Evolutionary conservation across 2,329 filamentous ascomycete genomes (phyloP).

Genomic region (Annulohypoxylon truncatum): DNA sequence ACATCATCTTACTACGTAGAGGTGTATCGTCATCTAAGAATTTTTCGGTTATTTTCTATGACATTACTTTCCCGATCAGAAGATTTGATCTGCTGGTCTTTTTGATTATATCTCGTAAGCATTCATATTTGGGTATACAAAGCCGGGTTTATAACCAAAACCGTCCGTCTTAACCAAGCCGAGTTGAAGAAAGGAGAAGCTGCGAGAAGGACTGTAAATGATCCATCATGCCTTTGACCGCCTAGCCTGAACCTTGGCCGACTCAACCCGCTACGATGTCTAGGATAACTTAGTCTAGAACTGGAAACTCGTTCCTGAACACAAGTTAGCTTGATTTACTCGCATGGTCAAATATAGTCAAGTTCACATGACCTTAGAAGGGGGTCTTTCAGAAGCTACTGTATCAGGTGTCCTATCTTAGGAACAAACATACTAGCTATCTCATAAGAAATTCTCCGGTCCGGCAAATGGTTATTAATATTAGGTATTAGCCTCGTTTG

Average conservation of each 20-base stretch:
- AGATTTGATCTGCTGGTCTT: constrained; percentile 4
- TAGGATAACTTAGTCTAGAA: not conserved
- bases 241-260: constrained; percentile 12
- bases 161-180: not conserved
- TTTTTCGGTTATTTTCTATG: not conserved
- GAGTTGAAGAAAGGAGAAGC: not conserved
- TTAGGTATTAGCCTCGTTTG: constrained; percentile 37
- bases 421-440: constrained; percentile 11
- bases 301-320: constrained; percentile 1
- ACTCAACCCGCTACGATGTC: constrained; percentile 9
- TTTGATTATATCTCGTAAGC: constrained; percentile 5
- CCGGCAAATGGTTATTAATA: constrained; percentile 24
- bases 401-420: constrained; percentile 2
- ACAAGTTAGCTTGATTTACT: not conserved
- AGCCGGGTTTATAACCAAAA: not conserved
- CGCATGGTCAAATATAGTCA: not conserved
- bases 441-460: not conserved
- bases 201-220: not conserved
- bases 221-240: constrained; percentile 24
- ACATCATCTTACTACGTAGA: constrained; percentile 15
- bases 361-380: constrained; percentile 22
- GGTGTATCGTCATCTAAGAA: constrained; percentile 5
- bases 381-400: constrained; percentile 3
- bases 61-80: not conserved
- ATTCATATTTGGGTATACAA: not conserved